These are phyloP conservation scores for Microstroma glucosiphilum DNA, from an alignment of 1,284 basidiomycete genomes.

Conservation along the genomic window DNA sequence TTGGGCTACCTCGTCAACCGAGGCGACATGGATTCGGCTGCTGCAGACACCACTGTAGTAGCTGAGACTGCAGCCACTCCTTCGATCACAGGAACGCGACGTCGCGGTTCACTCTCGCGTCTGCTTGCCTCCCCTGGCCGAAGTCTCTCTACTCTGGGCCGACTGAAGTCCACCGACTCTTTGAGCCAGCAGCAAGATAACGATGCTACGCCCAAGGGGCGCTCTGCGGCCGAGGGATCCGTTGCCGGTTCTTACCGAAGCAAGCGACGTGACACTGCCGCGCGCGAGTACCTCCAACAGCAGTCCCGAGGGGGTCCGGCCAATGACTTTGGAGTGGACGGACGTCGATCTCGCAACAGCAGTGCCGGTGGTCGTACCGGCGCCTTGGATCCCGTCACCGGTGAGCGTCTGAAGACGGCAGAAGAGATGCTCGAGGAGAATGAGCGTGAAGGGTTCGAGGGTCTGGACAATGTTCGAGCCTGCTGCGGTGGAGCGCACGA, in stretches of 20 bases:
- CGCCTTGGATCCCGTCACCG: neutral
- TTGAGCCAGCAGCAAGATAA: slow-evolving; percentile 28
- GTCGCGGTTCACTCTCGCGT: slow-evolving; percentile 37
- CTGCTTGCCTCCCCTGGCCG: slow-evolving; percentile 39
- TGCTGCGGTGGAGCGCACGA: slow-evolving; percentile 87
- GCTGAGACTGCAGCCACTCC: slow-evolving; percentile 6
- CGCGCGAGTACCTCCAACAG: slow-evolving; percentile 67
- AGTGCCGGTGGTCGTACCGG: neutral
- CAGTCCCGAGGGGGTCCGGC: slow-evolving; percentile 4
- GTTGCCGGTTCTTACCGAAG: slow-evolving; percentile 53
- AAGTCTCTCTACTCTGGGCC: slow-evolving; percentile 42
- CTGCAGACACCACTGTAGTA: slow-evolving; percentile 2
- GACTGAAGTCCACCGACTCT: slow-evolving; percentile 28
- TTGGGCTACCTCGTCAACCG: slow-evolving; percentile 39
- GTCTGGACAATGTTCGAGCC: slow-evolving; percentile 65
- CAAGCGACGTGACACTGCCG: slow-evolving; percentile 79
- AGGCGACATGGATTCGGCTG: slow-evolving; percentile 8
- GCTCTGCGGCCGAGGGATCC: slow-evolving; percentile 58
- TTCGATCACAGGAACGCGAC: slow-evolving; percentile 52
- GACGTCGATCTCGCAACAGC: neutral
- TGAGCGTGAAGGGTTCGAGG: slow-evolving; percentile 79
- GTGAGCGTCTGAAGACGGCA: slow-evolving; percentile 29
- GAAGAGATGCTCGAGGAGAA: slow-evolving; percentile 58
- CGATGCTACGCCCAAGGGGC: slow-evolving; percentile 64
- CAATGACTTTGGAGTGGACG: too few relatives aligned